Percentiles rank a stretch among this genome's conserved stretches.
Conservation (phyloP, 306 rosid genomes). For the Prunus fruticosa region DNA sequence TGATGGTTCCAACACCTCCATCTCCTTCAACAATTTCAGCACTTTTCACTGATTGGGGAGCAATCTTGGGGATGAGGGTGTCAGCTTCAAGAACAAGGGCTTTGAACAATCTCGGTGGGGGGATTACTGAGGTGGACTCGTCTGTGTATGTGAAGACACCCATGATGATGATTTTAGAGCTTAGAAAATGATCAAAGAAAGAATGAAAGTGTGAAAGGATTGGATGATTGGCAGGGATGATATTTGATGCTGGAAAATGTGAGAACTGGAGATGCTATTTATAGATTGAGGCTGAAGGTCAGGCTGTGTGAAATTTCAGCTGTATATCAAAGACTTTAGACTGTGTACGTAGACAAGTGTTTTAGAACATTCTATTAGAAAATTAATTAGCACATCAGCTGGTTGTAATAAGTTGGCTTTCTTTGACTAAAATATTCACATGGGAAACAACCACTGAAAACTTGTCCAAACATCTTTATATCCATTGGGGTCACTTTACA, state of each 20-base stretch:
- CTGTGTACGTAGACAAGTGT: background rate
- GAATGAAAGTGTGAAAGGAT: background rate
- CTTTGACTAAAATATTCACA: slow-evolving; percentile 8
- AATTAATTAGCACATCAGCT: background rate
- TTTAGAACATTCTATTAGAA: slow-evolving; percentile 7
- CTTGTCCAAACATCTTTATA: background rate
- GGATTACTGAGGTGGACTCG: slow-evolving; percentile 32
- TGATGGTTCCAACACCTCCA: slow-evolving; percentile 53
- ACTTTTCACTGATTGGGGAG: slow-evolving; percentile 23
- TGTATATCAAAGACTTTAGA: background rate
- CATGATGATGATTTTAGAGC: background rate
- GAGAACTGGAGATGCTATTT: background rate
- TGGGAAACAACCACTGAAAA: background rate
- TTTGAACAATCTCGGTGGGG: slow-evolving; percentile 47
- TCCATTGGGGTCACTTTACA: background rate
- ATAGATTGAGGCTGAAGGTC: background rate
- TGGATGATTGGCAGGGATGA: background rate
- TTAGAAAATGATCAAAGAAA: background rate
- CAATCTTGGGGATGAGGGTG: slow-evolving; percentile 40
- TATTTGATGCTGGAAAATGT: slow-evolving; percentile 16
- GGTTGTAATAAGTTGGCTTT: background rate
- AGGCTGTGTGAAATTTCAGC: too few species aligned
- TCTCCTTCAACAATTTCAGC: slow-evolving; percentile 36
- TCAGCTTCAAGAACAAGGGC: slow-evolving; percentile 38
- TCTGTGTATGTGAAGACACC: slow-evolving; percentile 19